Base-by-base conservation (phyloP, 2,329 filamentous ascomycete genomes). In the Fusarium temperatum region DNA sequence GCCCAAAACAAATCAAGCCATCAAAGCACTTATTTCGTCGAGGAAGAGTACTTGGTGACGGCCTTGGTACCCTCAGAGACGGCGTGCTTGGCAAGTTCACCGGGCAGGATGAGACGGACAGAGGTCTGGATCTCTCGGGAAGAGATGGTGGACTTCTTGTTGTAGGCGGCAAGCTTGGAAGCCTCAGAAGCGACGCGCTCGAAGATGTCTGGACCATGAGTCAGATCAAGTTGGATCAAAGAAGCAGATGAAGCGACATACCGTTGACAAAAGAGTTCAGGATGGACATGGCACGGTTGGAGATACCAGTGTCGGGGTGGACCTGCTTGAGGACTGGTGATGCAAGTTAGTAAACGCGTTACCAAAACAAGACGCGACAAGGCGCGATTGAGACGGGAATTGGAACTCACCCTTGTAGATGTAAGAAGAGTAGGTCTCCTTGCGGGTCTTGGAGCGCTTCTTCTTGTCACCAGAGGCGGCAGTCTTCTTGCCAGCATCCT, bases 91-190 rank as follows among this genome's bases (percentile, higher is more conserved):
- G 96, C 96, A 80, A 99, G 91, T 89, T 99, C 96, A 88, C 96
- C 96, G 53, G 96, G 96, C 62, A 99, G 93, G 87, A 99, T 99
- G 73, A 99, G 92, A 78, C 96, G 93, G 80, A 99, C 96, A 79
- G 96, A 98, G 80, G 96, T 99, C 91, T 99, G 96, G 84, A 99
- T 99, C 89, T 99, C 96, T 83, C 96, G 93, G 78, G 96, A 98
- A 62, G 96, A 98, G 87, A 99, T 99, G 84, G 96, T 99, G 58
- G 96, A 98, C 91, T 99, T 99, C 93, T 98, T 99, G 93, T 99
- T 99, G 91, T 99, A 99, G 75, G 96, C 96, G 79, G 96, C 96
- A 72, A 99, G 93, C 93, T 99, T 99, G 84, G 94, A 98, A 59
- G 96, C 96, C 88, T 99, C 96, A 68, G 96, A 98, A 77, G 96